A percentile compares a stretch with the other conserved stretches of the same genome.
These are phyloP conservation scores for Talaromyces ruber DNA, from an alignment of 495 filamentous ascomycete species.

Conservation along the genomic window DNA sequence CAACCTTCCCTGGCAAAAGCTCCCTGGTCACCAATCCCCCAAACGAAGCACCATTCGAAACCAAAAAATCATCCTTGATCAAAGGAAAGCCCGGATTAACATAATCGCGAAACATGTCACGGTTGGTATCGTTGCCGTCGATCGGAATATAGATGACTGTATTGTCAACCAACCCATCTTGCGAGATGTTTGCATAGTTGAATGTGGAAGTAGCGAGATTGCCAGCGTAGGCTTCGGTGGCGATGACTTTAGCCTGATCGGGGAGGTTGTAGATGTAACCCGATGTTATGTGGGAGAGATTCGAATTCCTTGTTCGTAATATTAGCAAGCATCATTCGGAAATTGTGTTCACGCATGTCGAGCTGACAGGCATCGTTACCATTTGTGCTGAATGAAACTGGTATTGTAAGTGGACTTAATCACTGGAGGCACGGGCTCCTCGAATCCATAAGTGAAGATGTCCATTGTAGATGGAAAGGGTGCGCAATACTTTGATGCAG, in stretches of 20 bases:
- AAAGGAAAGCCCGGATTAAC: slow-evolving; percentile 17
- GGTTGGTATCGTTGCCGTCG: not conserved
- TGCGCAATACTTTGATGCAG: not conserved
- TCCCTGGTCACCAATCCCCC: slow-evolving; percentile 13
- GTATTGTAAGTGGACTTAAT: slow-evolving; percentile 17
- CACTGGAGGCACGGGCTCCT: slow-evolving; percentile 19
- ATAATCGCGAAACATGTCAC: slow-evolving; percentile 11
- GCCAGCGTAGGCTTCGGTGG: slow-evolving; percentile 17
- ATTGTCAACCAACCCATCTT: slow-evolving; percentile 20
- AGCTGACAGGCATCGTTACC: slow-evolving; percentile 8
- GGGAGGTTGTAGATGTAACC: slow-evolving; percentile 23
- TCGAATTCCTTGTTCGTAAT: slow-evolving; percentile 15
- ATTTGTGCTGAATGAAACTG: slow-evolving; percentile 23
- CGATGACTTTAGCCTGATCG: slow-evolving; percentile 13
- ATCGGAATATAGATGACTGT: slow-evolving; percentile 12
- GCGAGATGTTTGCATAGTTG: slow-evolving; percentile 19
- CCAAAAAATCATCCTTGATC: slow-evolving; percentile 13
- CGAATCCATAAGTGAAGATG: slow-evolving; percentile 15
- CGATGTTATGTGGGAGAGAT: slow-evolving; percentile 21
- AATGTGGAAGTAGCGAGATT: slow-evolving; percentile 19
- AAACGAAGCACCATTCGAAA: slow-evolving; percentile 13
- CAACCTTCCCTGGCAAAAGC: slow-evolving; percentile 8
- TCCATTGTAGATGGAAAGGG: slow-evolving; percentile 12
- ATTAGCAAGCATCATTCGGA: not conserved
- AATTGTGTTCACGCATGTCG: not conserved